phyloP scores from a whole-genome alignment of 2,329 filamentous ascomycete species.

The Fusarium xyrophilum region DNA sequence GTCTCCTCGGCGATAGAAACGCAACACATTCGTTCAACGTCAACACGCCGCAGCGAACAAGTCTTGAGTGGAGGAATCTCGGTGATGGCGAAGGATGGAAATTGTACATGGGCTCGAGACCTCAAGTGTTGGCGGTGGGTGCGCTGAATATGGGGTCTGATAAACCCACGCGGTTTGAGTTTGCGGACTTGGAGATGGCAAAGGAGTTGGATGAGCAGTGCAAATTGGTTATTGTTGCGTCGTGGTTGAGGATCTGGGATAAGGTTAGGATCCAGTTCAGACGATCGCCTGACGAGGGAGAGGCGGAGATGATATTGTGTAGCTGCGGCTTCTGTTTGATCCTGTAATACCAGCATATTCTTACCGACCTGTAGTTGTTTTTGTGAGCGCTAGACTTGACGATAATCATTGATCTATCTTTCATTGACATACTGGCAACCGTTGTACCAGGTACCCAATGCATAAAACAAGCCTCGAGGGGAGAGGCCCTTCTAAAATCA shows the following conservation, averaged over 20 bases:
- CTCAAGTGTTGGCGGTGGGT: background rate
- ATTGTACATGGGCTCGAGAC: background rate
- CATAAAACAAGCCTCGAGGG: background rate
- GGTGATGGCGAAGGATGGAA: slow-evolving; percentile 3
- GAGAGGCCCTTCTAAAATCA: fast-evolving
- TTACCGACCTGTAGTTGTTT: fast-evolving
- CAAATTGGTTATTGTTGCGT: background rate
- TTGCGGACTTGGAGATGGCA: background rate
- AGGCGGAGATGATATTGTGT: background rate
- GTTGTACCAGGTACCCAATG: too few species aligned
- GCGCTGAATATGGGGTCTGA: slow-evolving; percentile 1
- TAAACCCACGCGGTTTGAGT: background rate
- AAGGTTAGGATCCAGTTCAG: background rate
- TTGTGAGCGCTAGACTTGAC: fast-evolving
- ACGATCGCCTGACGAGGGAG: background rate
- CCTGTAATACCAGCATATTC: background rate
- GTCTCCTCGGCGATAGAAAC: background rate
- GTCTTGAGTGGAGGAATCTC: slow-evolving; percentile 2
- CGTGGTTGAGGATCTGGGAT: slow-evolving; percentile 7
- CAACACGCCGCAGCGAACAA: fast-evolving
- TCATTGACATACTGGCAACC: background rate
- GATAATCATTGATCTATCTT: background rate
- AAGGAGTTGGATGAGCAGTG: background rate
- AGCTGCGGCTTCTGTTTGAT: background rate
- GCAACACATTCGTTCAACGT: background rate